Percentiles rank a stretch among this genome's conserved stretches.
These are phyloP conservation scores for Dioszegia aurantiaca DNA, from an alignment of 768 basidiomycete species.

Conservation along the genomic window DNA sequence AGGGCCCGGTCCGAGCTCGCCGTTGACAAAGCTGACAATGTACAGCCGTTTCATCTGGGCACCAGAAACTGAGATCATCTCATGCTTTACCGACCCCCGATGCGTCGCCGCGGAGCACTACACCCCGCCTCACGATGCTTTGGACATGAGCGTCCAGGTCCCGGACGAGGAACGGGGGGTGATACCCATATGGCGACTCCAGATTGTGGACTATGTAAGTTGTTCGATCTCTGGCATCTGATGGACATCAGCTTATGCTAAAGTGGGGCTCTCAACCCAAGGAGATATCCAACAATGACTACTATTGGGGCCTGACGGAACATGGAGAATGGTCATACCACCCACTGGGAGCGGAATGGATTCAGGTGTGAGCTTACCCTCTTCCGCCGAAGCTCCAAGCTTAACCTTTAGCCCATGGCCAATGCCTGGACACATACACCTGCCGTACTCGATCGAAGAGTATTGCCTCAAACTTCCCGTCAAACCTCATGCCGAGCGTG, in stretches of 20 bases:
- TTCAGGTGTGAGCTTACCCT: neutral
- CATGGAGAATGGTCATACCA: slow-evolving; percentile 44
- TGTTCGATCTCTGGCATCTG: neutral
- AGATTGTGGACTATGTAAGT: slow-evolving; percentile 47
- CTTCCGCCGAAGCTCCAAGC: neutral
- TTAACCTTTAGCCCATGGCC: slow-evolving; percentile 38
- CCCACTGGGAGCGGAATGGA: slow-evolving; percentile 32
- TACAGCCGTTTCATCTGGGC: slow-evolving; percentile 40
- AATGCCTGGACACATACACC: slow-evolving; percentile 40
- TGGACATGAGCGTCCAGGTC: slow-evolving; percentile 31
- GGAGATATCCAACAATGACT: slow-evolving; percentile 31
- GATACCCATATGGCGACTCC: slow-evolving; percentile 45
- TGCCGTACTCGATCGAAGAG: slow-evolving; percentile 49
- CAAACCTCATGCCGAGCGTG: slow-evolving; percentile 28
- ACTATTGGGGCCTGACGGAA: slow-evolving; percentile 38
- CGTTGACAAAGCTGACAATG: neutral
- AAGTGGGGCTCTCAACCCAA: slow-evolving; percentile 45
- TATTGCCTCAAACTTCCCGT: slow-evolving; percentile 35
- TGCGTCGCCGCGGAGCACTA: slow-evolving; percentile 45
- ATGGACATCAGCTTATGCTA: slow-evolving; percentile 2
- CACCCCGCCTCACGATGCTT: slow-evolving; percentile 25
- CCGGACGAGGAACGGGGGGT: slow-evolving; percentile 44
- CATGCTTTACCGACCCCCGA: slow-evolving; percentile 47
- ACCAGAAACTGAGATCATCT: slow-evolving; percentile 31
- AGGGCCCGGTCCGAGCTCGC: neutral